Evolutionary conservation across 306 rosid species (phyloP), one percentile per base, ranked within the genome.

Genomic region (Vicia sativa): DNA sequence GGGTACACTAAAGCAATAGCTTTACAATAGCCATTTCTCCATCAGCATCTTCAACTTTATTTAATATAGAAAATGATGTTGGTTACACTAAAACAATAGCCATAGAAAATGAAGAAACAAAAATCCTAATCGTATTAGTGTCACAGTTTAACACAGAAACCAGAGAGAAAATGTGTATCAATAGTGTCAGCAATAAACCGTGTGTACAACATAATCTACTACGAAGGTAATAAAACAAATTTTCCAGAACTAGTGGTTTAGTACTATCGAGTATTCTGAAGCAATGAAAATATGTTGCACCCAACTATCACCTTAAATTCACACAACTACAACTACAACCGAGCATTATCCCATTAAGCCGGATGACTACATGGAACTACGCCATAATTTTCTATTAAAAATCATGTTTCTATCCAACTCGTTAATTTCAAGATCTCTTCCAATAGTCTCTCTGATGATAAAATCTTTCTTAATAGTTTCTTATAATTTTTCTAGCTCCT

Each of bases 41-140:
- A 71, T 80, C 62, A 42, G 14, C 71, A 52, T 65, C 77, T 25
- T 59, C 34, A 60, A 66, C 44, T 65, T 48, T 16, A 56, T 29
- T 15, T 39, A 13, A 64, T 42, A 52, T 70, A 35, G 53, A 65
- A 63, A 39, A 41, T 16, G 28, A 52, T 59, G 38, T 21, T 25
- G 29, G 44, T 65, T 43, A 14, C 57, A 14, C 57, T 9, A 19
- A 80, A 67, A 31, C 11, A 38, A 54, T 31, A 50, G 42, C 12
- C 34, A 50, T 62, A 25, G 13, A 52, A 76, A 59, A 11, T 38
- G 64, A 71, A 44, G 71, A 61, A 43, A 61, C 64, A 25, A 31
- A 50, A n/a, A 75, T 34, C 71, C 50, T 0, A 3, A 62, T 34
- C 35, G 63, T 57, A 67, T 29, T 25, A 14, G 34, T 21, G 26